A percentile compares a stretch with the other conserved stretches of the same genome.
phyloP scores from a whole-genome alignment of 2,329 filamentous ascomycete genomes.

The Penicillium sp. region DNA sequence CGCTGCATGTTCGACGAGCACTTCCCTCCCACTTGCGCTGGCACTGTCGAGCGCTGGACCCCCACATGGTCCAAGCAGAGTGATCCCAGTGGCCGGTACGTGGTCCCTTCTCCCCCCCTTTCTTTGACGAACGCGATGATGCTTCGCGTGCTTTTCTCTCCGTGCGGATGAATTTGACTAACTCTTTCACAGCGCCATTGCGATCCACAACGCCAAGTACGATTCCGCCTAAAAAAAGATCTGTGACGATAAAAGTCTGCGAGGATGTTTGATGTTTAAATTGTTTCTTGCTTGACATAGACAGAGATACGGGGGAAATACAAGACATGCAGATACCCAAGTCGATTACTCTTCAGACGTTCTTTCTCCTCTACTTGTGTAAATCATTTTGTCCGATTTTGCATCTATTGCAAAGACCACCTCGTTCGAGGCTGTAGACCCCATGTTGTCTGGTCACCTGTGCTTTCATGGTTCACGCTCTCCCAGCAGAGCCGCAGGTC shows the following conservation, averaged over 20 bases:
- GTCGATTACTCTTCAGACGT: not conserved
- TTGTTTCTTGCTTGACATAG: constrained; percentile 16
- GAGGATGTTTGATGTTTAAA: constrained; percentile 20
- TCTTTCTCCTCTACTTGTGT: too few relatives aligned
- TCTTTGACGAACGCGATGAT: not conserved
- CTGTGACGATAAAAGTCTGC: constrained; percentile 10
- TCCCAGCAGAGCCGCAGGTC: too few relatives aligned
- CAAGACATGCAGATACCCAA: constrained; percentile 14
- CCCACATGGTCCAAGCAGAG: constrained; percentile 96
- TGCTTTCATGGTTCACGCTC: too few relatives aligned
- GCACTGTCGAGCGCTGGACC: constrained; percentile 92
- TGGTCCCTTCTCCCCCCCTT: not conserved
- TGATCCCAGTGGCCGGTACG: constrained; percentile 85
- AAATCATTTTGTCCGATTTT: too few relatives aligned
- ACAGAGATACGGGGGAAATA: constrained; percentile 8
- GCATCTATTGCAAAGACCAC: too few relatives aligned
- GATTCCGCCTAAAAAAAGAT: constrained; percentile 37
- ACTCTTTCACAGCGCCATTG: constrained; percentile 56
- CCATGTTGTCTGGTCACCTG: too few relatives aligned
- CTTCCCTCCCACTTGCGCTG: constrained; percentile 86
- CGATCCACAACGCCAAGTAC: constrained; percentile 71
- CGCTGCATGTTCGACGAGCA: constrained; percentile 98
- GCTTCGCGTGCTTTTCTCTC: constrained; percentile 11
- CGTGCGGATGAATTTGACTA: too few relatives aligned
- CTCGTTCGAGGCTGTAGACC: too few relatives aligned